Conservation (phyloP, 1,284 basidiomycete genomes). For the Bjerkandera adusta region DNA sequence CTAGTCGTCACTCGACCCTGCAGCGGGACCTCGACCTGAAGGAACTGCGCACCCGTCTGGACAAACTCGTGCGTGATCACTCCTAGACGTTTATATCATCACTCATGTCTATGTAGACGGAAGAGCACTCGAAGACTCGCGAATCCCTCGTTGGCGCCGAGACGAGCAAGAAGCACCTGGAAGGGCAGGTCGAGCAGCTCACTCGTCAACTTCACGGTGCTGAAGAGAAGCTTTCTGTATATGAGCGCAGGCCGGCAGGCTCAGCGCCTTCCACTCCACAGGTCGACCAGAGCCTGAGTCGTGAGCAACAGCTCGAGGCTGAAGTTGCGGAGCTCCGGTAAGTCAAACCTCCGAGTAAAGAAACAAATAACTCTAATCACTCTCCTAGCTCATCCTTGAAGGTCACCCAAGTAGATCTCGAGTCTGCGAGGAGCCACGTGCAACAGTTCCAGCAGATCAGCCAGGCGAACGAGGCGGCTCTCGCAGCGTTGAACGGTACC, state of each 20-base stretch:
- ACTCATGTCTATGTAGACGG: constrained; percentile 37
- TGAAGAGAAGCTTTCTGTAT: constrained; percentile 83
- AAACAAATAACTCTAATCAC: background rate
- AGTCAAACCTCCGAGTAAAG: constrained; percentile 21
- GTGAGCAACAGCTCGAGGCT: constrained; percentile 79
- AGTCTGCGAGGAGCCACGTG: constrained; percentile 67
- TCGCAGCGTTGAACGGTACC: constrained; percentile 66
- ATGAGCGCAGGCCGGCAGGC: constrained; percentile 64
- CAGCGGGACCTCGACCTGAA: constrained; percentile 82
- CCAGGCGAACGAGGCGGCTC: constrained; percentile 75
- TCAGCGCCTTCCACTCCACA: constrained; percentile 30
- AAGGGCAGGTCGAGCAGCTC: constrained; percentile 75
- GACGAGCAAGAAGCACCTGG: constrained; percentile 79
- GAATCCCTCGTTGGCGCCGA: constrained; percentile 75
- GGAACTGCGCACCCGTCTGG: constrained; percentile 73
- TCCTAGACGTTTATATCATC: background rate
- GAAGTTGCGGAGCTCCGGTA: constrained; percentile 85
- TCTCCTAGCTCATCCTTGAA: constrained; percentile 67
- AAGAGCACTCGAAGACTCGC: constrained; percentile 69
- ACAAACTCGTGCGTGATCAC: constrained; percentile 59
- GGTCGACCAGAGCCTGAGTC: constrained; percentile 47
- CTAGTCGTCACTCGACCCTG: constrained; percentile 66
- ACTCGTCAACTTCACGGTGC: constrained; percentile 71
- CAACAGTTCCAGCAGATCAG: constrained; percentile 86
- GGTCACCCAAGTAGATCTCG: constrained; percentile 72